Evolutionary conservation across 1,284 basidiomycete species (phyloP), one percentile per base, ranked within the genome.

Genomic region (Naganishia albida): DNA sequence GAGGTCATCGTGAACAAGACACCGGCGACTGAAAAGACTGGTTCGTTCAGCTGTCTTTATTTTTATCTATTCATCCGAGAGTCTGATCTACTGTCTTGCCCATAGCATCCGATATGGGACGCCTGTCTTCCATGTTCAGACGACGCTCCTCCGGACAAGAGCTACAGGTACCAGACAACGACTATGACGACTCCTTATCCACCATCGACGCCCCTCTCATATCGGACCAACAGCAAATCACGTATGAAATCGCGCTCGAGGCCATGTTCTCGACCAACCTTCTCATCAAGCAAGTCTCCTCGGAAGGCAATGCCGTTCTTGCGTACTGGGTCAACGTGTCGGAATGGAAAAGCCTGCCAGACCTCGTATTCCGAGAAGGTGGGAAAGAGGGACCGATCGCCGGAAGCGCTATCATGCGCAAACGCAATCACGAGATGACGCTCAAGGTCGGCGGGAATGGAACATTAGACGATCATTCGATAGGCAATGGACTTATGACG

Each of bases 361-460:
- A 59, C 39, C 38, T 59, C 28, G 56, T 59, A 12, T 59, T 59
- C 23, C 46, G 39, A 16, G 18, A 59, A 13, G 34, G 44, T 18
- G 13, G 46, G n/a, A 59, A 25, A 38, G 30, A n/a, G 15, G 56
- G 56, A 49, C 46, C 56, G 30, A 30, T 59, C 3, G 25, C 25
- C 12, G 56, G 56, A 20, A 59, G 56, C 42, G 44, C 20, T 3
- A 28, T 59, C 28, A 25, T 59, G 56, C 44, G 56, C 12, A 59
- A 59, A 49, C 56, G 56, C 7, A 59, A 49, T 30, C 44, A 49
- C 30, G 30, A 48, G 10, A 59, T 59, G 56, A 59, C 56, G 30
- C 23, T 59, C 28, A 48, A 26, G n/a, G 1, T 59, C 8, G 44
- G 44, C 44, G 56, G 56, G 1, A 25, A 4, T 38, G 56, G 56